Evolutionary conservation across 306 rosid species (phyloP).

Genomic region (Aeschynomene evenia): DNA sequence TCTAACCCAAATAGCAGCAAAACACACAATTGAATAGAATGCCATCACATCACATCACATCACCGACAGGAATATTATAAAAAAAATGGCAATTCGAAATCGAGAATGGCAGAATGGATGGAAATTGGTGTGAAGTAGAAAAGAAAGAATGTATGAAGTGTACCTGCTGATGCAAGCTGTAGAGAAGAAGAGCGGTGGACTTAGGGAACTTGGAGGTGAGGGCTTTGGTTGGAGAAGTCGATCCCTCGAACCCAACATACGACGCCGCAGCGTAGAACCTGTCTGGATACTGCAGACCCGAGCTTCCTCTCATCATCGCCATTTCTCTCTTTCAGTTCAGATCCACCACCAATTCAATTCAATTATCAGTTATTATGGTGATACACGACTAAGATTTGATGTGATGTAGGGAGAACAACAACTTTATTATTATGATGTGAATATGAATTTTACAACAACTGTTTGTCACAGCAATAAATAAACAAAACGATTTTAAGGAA

Average conservation of each 20-base stretch:
- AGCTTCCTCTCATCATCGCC: slow-evolving; percentile 73
- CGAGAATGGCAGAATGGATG: too few species aligned
- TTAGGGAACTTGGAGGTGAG: slow-evolving; percentile 77
- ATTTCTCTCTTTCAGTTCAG: slow-evolving; percentile 12
- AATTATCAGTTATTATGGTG: neutral
- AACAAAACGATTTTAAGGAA: neutral
- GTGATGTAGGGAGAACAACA: too few species aligned
- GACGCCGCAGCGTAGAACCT: slow-evolving; percentile 91
- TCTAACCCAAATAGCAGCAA: slow-evolving; percentile 30
- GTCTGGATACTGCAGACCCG: slow-evolving; percentile 89
- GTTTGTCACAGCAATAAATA: too few species aligned
- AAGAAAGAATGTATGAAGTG: slow-evolving; percentile 11
- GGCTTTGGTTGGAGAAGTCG: slow-evolving; percentile 76
- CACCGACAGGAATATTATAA: neutral
- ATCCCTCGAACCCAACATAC: slow-evolving; percentile 84
- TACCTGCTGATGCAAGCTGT: slow-evolving; percentile 86
- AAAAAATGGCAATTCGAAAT: too few species aligned
- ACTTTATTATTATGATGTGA: too few species aligned
- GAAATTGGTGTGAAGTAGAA: neutral
- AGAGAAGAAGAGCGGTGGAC: slow-evolving; percentile 81
- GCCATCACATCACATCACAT: neutral
- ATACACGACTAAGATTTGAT: too few species aligned
- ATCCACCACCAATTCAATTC: slow-evolving; percentile 1
- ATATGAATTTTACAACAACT: neutral
- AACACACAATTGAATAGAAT: neutral